These are phyloP conservation scores for Paratinospora sagittata DNA, from an alignment of 164 flowering plant species.

Conservation along the genomic window DNA sequence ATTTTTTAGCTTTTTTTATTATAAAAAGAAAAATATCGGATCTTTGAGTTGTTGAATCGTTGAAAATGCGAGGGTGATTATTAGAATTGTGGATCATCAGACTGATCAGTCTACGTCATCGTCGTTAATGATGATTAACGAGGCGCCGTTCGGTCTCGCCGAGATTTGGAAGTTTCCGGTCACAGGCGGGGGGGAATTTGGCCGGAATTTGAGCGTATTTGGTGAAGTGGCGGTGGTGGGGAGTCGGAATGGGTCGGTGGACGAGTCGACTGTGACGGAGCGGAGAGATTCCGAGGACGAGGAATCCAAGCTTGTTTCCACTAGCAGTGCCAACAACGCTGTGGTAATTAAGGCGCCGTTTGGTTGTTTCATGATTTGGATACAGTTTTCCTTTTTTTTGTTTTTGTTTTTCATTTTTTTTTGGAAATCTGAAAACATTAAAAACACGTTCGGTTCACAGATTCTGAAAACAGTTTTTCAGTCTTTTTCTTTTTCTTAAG, in stretches of 20 bases:
- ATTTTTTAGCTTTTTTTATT: too few species aligned
- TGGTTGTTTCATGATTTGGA: too few species aligned
- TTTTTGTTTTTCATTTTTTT: too few species aligned
- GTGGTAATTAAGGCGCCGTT: too few species aligned
- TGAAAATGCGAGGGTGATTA: too few species aligned
- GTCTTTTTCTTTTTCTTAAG: too few species aligned
- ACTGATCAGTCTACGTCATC: too few species aligned
- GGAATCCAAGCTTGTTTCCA: constrained; percentile 38
- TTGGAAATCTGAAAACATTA: too few species aligned
- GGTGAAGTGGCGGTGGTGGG: constrained; percentile 15
- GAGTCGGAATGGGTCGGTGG: constrained; percentile 42
- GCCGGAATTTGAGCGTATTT: background rate
- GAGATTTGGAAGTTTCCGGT: constrained; percentile 63
- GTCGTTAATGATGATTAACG: constrained; percentile 44
- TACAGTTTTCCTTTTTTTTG: too few species aligned
- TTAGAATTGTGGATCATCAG: constrained; percentile 55
- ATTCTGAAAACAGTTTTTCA: too few species aligned
- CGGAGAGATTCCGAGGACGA: constrained; percentile 48
- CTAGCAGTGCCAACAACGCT: constrained; percentile 38
- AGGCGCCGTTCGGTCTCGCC: constrained; percentile 50
- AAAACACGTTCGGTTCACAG: too few species aligned
- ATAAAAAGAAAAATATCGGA: too few species aligned
- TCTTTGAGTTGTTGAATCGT: background rate
- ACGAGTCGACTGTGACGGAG: constrained; percentile 59
- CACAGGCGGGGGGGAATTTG: background rate